Base-by-base conservation (phyloP, 73 alveolate genomes). In the Symbiodinium natans region DNA sequence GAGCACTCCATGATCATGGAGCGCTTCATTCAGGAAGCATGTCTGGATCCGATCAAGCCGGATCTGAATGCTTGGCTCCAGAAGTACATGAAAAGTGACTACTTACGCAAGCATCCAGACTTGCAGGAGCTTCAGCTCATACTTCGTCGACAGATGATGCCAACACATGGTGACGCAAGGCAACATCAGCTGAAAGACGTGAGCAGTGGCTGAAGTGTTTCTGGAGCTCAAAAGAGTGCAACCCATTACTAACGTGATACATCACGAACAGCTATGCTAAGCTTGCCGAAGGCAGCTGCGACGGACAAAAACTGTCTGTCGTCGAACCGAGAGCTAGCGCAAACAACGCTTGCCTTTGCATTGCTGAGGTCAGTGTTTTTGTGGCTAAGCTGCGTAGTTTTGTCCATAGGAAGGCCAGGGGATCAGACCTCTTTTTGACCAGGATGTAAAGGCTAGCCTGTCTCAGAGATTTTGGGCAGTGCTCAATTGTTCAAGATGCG, bases 1-100 rank as follows among this genome's bases (percentile, higher is more conserved):
- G 80, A 63, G 80, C 80, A 63, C 80, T 63, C 80, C 36, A 63
- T 63, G 80, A 36, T 63, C 80, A 63, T 63, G 80, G 80, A 63
- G 33, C 80, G 80, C 38, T 63, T 63, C 80, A 63, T 63, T 36
- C 17, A 31, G 36, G 80, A 63, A 36, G 80, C 80, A 23, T 25
- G 29, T 63, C 36, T 63, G 36, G 80, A 63, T n/a, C 80, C 80
- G 80, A 9, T 63, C 36, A 63, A 63, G 80, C 80, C 80, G 0
- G 80, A 63, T 63, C 80, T 63, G 36, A 63, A 63, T 29, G 38
- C 31, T 23, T 63, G 80, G 80, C 80, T 63, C 80, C 80, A 63
- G 36, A 63, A 63, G 80, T 63, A 63, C 80, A 63, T 63, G 80
- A 63, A 63, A 17, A 63, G 80, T 52, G 71, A 52, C 71, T 52